Evolutionary conservation across 2,329 filamentous ascomycete species (phyloP).

Genomic region (Rugonectria rugulosa): DNA sequence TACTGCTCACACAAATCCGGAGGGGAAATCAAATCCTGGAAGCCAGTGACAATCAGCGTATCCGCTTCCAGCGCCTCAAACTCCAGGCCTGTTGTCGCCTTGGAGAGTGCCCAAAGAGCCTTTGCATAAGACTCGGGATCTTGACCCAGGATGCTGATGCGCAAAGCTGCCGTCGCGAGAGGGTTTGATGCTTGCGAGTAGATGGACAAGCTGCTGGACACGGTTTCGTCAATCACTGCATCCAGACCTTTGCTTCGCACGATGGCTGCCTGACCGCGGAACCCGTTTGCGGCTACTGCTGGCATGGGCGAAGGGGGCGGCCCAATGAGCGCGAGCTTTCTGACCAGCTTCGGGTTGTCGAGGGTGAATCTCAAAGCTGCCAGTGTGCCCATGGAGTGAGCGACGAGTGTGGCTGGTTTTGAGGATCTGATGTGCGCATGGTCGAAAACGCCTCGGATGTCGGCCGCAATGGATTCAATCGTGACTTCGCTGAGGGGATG

Average conservation of each 20-base stretch:
- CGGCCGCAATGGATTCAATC: slow-evolving; percentile 52
- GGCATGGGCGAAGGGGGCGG: slow-evolving; percentile 56
- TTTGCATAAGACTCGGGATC: slow-evolving; percentile 64
- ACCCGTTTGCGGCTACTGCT: slow-evolving; percentile 40
- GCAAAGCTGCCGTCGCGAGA: slow-evolving; percentile 50
- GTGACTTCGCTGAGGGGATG: slow-evolving; percentile 51
- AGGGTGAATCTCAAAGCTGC: slow-evolving; percentile 53
- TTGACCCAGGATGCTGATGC: slow-evolving; percentile 54
- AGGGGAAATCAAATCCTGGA: slow-evolving; percentile 53
- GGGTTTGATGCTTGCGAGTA: slow-evolving; percentile 40
- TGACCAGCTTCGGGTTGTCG: slow-evolving; percentile 48
- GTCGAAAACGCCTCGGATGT: slow-evolving; percentile 50
- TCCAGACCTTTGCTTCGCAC: slow-evolving; percentile 55
- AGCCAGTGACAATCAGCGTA: slow-evolving; percentile 53
- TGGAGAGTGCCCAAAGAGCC: slow-evolving; percentile 57
- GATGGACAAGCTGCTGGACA: slow-evolving; percentile 25
- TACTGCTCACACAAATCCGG: slow-evolving; percentile 45
- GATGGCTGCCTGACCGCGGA: slow-evolving; percentile 44
- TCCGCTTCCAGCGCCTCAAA: slow-evolving; percentile 42
- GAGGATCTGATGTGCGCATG: slow-evolving; percentile 40
- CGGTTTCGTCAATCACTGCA: slow-evolving; percentile 49
- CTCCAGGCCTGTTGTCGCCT: slow-evolving; percentile 43
- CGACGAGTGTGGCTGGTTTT: slow-evolving; percentile 51
- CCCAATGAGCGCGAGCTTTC: slow-evolving; percentile 55
- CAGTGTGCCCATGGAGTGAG: slow-evolving; percentile 60